phyloP scores from a whole-genome alignment of 192 early-diverging fungal genomes.

The Coemansia pectinata region DNA sequence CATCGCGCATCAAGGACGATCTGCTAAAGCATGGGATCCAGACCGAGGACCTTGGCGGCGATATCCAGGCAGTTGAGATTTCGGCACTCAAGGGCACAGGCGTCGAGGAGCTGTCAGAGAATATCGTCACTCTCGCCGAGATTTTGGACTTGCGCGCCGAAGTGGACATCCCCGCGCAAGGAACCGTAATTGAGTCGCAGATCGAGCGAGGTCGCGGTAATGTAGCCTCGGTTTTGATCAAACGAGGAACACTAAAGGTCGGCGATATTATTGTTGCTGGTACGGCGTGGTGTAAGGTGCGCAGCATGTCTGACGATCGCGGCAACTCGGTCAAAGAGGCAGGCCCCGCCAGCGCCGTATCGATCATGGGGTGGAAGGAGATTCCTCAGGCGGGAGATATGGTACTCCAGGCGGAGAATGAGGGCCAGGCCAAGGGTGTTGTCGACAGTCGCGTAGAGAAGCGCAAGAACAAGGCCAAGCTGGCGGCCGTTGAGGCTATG shows the following conservation, averaged over 20 bases:
- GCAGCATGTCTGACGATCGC: slow-evolving; percentile 78
- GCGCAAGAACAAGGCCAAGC: slow-evolving; percentile 60
- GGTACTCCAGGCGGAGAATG: slow-evolving; percentile 69
- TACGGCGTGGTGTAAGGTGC: slow-evolving; percentile 82
- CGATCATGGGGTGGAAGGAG: slow-evolving; percentile 92
- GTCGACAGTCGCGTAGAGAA: slow-evolving; percentile 67
- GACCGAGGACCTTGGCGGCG: slow-evolving; percentile 91
- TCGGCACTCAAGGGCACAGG: slow-evolving; percentile 88
- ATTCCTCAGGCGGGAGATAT: slow-evolving; percentile 89
- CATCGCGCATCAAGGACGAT: slow-evolving; percentile 61
- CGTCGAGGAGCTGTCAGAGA: slow-evolving; percentile 87
- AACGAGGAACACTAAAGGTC: slow-evolving; percentile 80
- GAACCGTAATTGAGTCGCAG: slow-evolving; percentile 84
- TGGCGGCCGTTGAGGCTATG: slow-evolving; percentile 70
- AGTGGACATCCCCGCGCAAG: slow-evolving; percentile 74
- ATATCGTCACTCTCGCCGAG: slow-evolving; percentile 82
- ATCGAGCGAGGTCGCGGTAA: slow-evolving; percentile 84
- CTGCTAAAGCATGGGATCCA: slow-evolving; percentile 79
- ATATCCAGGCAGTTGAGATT: slow-evolving; percentile 86
- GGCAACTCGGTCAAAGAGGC: slow-evolving; percentile 71
- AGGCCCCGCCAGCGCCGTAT: slow-evolving; percentile 82
- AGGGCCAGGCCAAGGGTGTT: slow-evolving; percentile 70
- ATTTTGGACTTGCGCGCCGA: slow-evolving; percentile 87
- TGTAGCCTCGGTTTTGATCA: slow-evolving; percentile 85
- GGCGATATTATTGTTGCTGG: slow-evolving; percentile 87